Evolutionary conservation across 2,329 filamentous ascomycete species (phyloP), one percentile per base, ranked within the genome.

Genomic region (Tolypocladium inflatum): DNA sequence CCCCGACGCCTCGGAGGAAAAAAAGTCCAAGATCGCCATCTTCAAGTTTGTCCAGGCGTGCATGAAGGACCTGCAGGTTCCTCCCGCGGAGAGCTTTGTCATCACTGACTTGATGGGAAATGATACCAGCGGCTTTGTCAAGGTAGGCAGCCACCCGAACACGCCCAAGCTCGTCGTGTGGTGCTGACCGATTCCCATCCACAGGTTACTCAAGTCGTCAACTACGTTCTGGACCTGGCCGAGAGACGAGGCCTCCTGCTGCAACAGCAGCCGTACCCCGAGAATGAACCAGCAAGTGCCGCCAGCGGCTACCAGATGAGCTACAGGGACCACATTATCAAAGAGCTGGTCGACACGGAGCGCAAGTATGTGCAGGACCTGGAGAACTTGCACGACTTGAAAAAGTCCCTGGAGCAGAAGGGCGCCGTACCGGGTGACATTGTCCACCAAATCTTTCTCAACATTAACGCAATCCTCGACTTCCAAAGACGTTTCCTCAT

Each of bases 281-380:
- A 84, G 60, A 79, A 82, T 41, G 79, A 79, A 56, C 71, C 76
- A 15, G 70, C 73, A n/a, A 73, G 75, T 4, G 60, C 65, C 4
- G 60, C 58, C 7, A 78, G 87, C 54, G 83, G 86, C 58, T 85
- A 84, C 1, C 83, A 90, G 70, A 87, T 87, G 78, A 86, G 80
- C 63, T 86, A 87, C 64, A 79, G 91, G 63, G 90, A 97, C 67
- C 89, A 97, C 71, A 91, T 97, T 61, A 84, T 99, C 50, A 86
- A 89, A 67, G 94, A 99, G 73, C 77, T 99, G 53, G 88, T 99
- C 58, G 90, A 93, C 66, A 97, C 93, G 1, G 94, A 99, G 74
- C 87, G 94, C 62, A 97, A 97, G 74, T 99, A 99, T 66, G 94
- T 97, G 4, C 92, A 97, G 71, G 94, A 99, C 76, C 76, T 99